Base-by-base conservation (phyloP, 495 filamentous ascomycete species). In the Penicillium canescens region DNA sequence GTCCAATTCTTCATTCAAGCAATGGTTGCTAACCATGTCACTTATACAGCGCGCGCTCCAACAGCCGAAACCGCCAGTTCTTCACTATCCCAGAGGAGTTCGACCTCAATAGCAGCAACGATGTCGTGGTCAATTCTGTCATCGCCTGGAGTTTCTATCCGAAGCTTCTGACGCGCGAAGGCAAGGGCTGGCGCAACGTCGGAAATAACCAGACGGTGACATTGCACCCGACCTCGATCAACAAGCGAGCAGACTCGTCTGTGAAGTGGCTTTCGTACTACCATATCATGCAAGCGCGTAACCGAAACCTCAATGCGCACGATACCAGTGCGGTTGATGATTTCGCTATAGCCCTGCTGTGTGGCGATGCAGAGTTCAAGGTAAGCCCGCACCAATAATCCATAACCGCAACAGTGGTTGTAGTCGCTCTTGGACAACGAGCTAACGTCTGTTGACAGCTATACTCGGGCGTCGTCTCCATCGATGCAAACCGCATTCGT, bases 71-170 rank as follows among this genome's bases (percentile, higher is more conserved):
- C 13, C 86, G 88, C 20, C 77, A 80, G 26, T 96, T 98, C 68
- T 94, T 95, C 58, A 79, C 80, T 3, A 79, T 95, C 1, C 91
- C 92, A 0, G 82, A 86, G 44, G 71, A 82, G 18, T 86, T 89
- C 52, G 84, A 92, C 56, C 61, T 71, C 31, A 89, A 92, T 65
- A 89, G 85, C 63, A 76, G 80, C 37, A 95, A 95, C 54, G 91
- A 98, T 49, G 52, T 81, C 0, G 79, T 96, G 20, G 71, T 88
- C 11, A 84, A 84, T 57, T 87, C 91, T 0, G 88, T 95, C 34
- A 86, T 96, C 47, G 89, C 91, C 0, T 93, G 88, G 82, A 89
- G 88, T 44, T 96, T 98, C 76, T 96, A 98, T 60, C 94, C 94
- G 3, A 97, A 96, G 60, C 83, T 98, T 2, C 76, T 97, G 8